These are phyloP conservation scores for Abrus pulchellus DNA, from an alignment of 306 rosid genomes.

Conservation along the genomic window DNA sequence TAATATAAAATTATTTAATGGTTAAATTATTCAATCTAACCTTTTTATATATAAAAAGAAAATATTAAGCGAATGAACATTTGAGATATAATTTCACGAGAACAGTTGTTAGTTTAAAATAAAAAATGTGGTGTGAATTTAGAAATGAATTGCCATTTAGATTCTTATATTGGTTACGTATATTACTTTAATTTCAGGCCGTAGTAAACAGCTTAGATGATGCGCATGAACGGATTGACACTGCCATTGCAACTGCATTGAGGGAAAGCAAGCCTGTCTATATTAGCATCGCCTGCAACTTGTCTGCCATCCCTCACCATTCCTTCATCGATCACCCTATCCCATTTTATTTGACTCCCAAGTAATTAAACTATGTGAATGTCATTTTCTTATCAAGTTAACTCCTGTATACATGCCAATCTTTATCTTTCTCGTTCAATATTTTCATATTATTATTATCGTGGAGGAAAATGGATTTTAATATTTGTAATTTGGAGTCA, in stretches of 20 bases:
- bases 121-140: neutral
- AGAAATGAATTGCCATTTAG: neutral
- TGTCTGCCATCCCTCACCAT: slow-evolving; percentile 39
- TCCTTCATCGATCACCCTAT: slow-evolving; percentile 13
- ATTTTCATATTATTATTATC: too few species aligned
- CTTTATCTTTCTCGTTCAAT: too few species aligned
- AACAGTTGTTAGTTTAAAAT: too few species aligned
- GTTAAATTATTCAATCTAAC: too few species aligned
- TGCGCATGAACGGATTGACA: slow-evolving; percentile 42
- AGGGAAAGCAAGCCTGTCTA: slow-evolving; percentile 52
- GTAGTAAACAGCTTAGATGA: slow-evolving; percentile 28
- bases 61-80: too few species aligned
- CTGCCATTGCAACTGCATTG: slow-evolving; percentile 37
- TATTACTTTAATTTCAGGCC: neutral
- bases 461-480: too few species aligned
- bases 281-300: slow-evolving; percentile 38
- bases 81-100: too few species aligned
- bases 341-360: slow-evolving; percentile 35
- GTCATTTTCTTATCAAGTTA: neutral
- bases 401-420: neutral
- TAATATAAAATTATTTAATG: too few species aligned
- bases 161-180: neutral
- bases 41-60: too few species aligned
- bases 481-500: neutral
- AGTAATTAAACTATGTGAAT: neutral